Evolutionary conservation across 768 basidiomycete species (phyloP), one percentile per base, ranked within the genome.

Genomic region (Cubamyces sp.): DNA sequence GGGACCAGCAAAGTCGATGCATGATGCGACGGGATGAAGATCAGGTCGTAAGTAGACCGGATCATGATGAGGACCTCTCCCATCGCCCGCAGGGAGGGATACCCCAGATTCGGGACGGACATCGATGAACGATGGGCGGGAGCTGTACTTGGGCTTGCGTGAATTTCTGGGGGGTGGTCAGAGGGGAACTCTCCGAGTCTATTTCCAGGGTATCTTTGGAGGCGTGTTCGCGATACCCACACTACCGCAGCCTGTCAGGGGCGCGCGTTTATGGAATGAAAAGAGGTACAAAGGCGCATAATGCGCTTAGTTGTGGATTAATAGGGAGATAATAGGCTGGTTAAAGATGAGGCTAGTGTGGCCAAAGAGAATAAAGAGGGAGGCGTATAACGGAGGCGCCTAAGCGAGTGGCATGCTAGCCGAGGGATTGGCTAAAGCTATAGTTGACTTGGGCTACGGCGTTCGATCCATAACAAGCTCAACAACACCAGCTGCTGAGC

Each of bases 401-500:
- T 19, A n/a, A 42, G 40, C 46, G 47, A 40, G 56, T 41, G 26
- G 57, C 40, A n/a, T n/a, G n/a, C n/a, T n/a, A 50, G 56, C 56
- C 56, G 54, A 58, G 54, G n/a, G 37, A 39, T 19, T 23, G 51
- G n/a, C 12, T 11, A 34, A 1, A 23, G 26, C 21, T 14, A 19
- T n/a, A 30, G 26, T 7, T 18, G 45, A 25, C 26, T 21, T 14
- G 53, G 4, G 41, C 19, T 11, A 42, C 28, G 43, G 23, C 43
- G 52, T 61, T 59, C 42, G 60, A 28, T 56, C 61, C 61, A 62
- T 56, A 62, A 62, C 54, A 56, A 49, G 61, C 61, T 54, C 41
- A 56, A 57, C 61, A 37, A 57, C 61, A 51, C 40, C 48, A 15
- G 18, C 45, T 34, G 5, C 34, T 34, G 46, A 28, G 28, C 59